phyloP scores from a whole-genome alignment of 495 filamentous ascomycete species.

The Aspergillus steynii region DNA sequence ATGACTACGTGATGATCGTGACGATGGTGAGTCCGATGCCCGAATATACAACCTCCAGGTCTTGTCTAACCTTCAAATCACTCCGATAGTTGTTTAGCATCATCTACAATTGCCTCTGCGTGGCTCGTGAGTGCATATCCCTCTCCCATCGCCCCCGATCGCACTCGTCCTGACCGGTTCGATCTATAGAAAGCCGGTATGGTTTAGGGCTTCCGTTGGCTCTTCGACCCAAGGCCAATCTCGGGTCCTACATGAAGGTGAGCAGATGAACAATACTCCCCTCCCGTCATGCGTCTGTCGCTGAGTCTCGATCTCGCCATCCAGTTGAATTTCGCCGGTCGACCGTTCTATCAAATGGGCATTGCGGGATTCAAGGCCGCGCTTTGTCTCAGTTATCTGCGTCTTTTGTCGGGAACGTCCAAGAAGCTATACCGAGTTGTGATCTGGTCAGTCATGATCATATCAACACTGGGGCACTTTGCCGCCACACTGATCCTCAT shows the following conservation, averaged over 20 bases:
- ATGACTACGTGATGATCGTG: conserved; percentile 50
- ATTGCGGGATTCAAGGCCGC: conserved; percentile 62
- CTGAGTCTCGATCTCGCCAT: background rate
- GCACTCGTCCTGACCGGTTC: background rate
- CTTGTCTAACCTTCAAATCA: background rate
- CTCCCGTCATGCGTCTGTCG: background rate
- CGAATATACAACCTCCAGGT: background rate
- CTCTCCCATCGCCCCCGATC: background rate
- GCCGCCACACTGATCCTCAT: conserved; percentile 51
- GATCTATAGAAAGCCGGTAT: conserved; percentile 47
- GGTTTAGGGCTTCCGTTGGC: conserved; percentile 49
- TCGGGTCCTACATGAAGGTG: conserved; percentile 43
- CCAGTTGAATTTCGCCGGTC: conserved; percentile 54
- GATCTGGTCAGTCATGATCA: conserved; percentile 47
- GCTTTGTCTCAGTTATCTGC: conserved; percentile 56
- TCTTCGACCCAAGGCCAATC: conserved; percentile 38
- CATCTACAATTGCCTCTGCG: conserved; percentile 51
- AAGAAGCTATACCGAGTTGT: conserved; percentile 47
- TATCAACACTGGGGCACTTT: conserved; percentile 48
- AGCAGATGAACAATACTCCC: background rate
- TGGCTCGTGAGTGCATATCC: conserved; percentile 41
- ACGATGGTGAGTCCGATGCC: conserved; percentile 34
- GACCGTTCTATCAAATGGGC: conserved; percentile 59
- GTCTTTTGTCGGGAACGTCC: conserved; percentile 49
- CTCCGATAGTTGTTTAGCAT: conserved; percentile 39